Base-by-base conservation (phyloP, 768 basidiomycete genomes). In the Termitomyces sp. region DNA sequence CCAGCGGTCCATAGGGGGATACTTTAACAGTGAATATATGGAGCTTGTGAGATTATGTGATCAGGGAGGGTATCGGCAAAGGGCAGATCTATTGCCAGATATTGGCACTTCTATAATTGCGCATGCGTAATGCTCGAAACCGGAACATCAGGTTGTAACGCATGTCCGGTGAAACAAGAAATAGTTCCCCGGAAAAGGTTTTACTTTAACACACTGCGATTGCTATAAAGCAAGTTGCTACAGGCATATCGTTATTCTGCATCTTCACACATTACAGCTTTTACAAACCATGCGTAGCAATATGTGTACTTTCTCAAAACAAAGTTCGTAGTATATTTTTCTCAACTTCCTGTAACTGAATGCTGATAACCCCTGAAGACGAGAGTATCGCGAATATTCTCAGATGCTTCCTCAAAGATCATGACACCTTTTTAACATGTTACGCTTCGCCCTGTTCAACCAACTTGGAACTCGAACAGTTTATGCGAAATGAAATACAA, bases 401-500 rank as follows among this genome's bases (percentile, higher is more conserved):
- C 32, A 54, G 24, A 49, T 43, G 44, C 24, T 60, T 57, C n/a
- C 47, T 60, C 33, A 11, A 52, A 10, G 56, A 54, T 45, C 56
- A 57, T 11, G 46, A 54, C 26, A 45, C 44, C 33, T 5, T 10
- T 22, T 40, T 56, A 43, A 46, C 16, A n/a, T 24, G 38, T 20
- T n/a, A 51, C 18, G 22, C 40, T 14, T 49, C 28, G 3, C 22
- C 43, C 5, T 32, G 50, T 26, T 20, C 26, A 62, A 51, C 26
- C 20, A 57, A 60, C 38, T 13, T 47, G 16, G 57, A 60, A 16
- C 52, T 63, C 10, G 60, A 60, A 48, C 49, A 38, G 10, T 57
- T 48, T n/a, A 63, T 63, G 62, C 56, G 47, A 3, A 52, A 40
- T 3, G 57, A 56, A 24, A 54, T 61, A n/a, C 45, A 50, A 9